Percentiles rank a stretch among this genome's conserved stretches.
Conservation (phyloP, 805 yeast genomes). For the Millerozyma miso region DNA sequence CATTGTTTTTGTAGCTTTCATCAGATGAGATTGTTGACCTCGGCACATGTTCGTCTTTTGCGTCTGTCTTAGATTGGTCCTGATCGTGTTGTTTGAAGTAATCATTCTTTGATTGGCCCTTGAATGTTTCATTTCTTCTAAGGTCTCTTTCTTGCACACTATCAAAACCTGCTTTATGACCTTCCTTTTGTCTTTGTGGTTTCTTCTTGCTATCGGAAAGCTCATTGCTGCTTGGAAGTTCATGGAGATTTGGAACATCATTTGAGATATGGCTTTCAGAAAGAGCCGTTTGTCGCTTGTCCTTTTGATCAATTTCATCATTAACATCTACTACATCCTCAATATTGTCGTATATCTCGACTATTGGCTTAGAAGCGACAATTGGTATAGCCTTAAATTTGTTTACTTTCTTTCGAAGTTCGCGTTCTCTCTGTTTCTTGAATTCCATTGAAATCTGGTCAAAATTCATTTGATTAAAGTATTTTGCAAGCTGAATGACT, state of each 20-base stretch:
- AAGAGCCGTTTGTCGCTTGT: constrained; percentile 5
- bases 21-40: not conserved
- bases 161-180: not conserved
- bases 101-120: not conserved
- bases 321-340: constrained; percentile 75
- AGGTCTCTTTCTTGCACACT: not conserved
- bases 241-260: not conserved
- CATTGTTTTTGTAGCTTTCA: constrained; percentile 1
- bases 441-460: constrained; percentile 82
- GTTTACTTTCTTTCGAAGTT: constrained; percentile 56
- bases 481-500: constrained; percentile 63
- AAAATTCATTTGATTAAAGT: constrained; percentile 70
- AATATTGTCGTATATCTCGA: constrained; percentile 83
- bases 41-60: not conserved
- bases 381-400: constrained; percentile 68
- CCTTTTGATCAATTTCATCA: constrained; percentile 7
- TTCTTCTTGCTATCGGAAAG: not conserved
- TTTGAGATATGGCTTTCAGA: constrained; percentile 3
- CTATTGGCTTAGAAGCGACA: constrained; percentile 76
- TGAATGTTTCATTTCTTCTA: not conserved
- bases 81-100: not conserved
- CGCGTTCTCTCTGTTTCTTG: constrained; percentile 79
- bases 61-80: not conserved
- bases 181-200: not conserved
- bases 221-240: not conserved